phyloP scores from a whole-genome alignment of 108 stramenopile genomes.

The Skeletonema costatum region DNA sequence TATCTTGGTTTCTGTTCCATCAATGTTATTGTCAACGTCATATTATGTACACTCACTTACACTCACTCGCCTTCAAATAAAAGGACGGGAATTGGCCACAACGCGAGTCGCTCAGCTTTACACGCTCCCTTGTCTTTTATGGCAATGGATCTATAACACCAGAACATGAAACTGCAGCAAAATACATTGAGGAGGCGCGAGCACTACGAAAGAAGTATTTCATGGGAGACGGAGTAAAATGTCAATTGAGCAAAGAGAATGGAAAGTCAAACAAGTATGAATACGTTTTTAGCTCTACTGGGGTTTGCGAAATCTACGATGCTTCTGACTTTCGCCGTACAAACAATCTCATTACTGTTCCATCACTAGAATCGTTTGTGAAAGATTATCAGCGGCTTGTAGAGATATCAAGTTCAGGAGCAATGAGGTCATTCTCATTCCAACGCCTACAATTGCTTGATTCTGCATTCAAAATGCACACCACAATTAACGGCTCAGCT shows the following conservation, averaged over 20 bases:
- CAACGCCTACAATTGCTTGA: constrained; percentile 83
- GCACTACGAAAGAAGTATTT: constrained; percentile 76
- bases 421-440: constrained; percentile 86
- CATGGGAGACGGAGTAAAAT: constrained; percentile 44
- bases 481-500: constrained; percentile 78
- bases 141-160: constrained; percentile 79
- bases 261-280: constrained; percentile 17
- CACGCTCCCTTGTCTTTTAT: constrained; percentile 87
- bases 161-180: constrained; percentile 79
- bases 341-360: constrained; percentile 62
- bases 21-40: not conserved
- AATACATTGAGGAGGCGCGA: constrained; percentile 69
- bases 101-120: constrained; percentile 83
- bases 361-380: constrained; percentile 69
- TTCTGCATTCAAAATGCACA: constrained; percentile 88
- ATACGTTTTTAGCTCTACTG: constrained; percentile 67
- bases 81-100: constrained; percentile 52
- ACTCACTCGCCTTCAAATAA: not conserved
- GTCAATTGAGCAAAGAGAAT: constrained; percentile 2
- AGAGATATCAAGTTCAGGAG: constrained; percentile 74
- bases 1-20: not conserved
- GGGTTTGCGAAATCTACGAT: constrained; percentile 71
- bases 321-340: constrained; percentile 44
- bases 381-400: constrained; percentile 75
- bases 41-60: not conserved